A percentile compares a stretch with the other conserved stretches of the same genome.
These are phyloP conservation scores for Penicillium parvum DNA, from an alignment of 495 filamentous ascomycete species.

Conservation along the genomic window DNA sequence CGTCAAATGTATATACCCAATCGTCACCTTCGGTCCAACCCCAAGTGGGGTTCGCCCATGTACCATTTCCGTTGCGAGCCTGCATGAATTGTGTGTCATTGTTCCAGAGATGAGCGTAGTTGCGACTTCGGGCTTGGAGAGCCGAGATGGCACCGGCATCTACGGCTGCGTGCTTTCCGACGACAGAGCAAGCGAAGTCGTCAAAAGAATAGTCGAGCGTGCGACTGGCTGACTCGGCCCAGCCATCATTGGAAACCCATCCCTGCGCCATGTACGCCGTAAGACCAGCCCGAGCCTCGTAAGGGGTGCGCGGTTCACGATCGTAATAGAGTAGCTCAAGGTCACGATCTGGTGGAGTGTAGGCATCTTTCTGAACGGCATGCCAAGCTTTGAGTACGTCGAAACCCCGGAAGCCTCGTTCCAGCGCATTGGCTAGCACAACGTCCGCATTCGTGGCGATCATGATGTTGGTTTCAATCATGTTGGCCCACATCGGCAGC, in stretches of 20 bases:
- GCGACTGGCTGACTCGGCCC: slow-evolving; percentile 24
- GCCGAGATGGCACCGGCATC: slow-evolving; percentile 2
- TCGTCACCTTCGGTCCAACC: slow-evolving; percentile 29
- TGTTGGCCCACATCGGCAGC: slow-evolving; percentile 28
- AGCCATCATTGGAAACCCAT: slow-evolving; percentile 27
- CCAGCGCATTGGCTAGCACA: slow-evolving; percentile 22
- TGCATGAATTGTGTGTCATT: slow-evolving; percentile 29
- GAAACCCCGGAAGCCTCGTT: slow-evolving; percentile 23
- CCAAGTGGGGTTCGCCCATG: slow-evolving; percentile 21
- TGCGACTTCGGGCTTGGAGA: slow-evolving; percentile 13
- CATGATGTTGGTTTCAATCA: slow-evolving; percentile 30
- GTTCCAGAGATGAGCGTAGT: slow-evolving; percentile 24
- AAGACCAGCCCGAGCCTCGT: slow-evolving; percentile 24
- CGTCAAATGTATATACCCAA: slow-evolving; percentile 30
- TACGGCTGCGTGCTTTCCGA: slow-evolving; percentile 14
- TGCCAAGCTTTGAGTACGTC: slow-evolving; percentile 20
- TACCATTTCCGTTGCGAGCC: slow-evolving; percentile 24
- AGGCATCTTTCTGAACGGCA: slow-evolving; percentile 24
- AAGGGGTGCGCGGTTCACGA: slow-evolving; percentile 20
- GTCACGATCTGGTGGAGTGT: slow-evolving; percentile 20
- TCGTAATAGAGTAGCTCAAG: slow-evolving; percentile 23
- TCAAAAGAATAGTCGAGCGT: slow-evolving; percentile 28
- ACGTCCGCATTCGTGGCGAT: slow-evolving; percentile 28
- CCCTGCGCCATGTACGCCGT: slow-evolving; percentile 24
- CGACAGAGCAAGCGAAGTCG: slow-evolving; percentile 23